Conservation (phyloP, 208 protist species). For the Porcisia hertigi region DNA sequence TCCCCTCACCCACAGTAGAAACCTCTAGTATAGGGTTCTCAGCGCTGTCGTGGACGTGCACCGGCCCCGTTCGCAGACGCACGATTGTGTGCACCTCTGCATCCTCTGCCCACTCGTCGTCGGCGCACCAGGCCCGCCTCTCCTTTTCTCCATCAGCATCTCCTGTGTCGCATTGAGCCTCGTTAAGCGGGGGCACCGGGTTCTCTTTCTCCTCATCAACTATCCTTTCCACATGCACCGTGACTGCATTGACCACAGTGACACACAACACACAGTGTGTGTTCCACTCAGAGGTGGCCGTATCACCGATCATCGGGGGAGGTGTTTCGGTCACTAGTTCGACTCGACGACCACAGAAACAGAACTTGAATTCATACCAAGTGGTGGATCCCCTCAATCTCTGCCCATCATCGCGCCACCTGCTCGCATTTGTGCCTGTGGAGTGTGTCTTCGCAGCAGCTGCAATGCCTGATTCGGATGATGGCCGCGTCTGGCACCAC, state of each 20-base stretch:
- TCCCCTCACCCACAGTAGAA: neutral
- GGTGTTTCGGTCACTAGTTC: neutral
- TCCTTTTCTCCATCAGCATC: neutral
- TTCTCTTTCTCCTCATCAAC: neutral
- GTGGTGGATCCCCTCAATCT: neutral
- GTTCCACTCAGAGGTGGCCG: neutral
- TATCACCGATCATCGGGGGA: neutral
- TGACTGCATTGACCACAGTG: constrained; percentile 5
- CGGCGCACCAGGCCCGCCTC: neutral
- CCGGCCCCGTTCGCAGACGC: neutral
- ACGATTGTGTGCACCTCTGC: neutral
- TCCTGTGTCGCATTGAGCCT: neutral
- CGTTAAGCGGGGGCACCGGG: neutral
- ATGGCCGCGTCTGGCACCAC: neutral
- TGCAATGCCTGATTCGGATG: neutral
- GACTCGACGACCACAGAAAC: neutral
- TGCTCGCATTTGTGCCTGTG: too few species aligned
- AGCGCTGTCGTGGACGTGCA: constrained; percentile 12
- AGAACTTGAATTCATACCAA: constrained; percentile 24
- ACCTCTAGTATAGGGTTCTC: constrained; percentile 12
- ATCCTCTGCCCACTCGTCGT: neutral
- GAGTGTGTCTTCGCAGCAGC: neutral
- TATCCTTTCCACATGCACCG: constrained; percentile 4
- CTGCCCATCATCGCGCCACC: neutral
- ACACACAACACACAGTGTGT: neutral